Conservation (phyloP, 164 flowering plant species). For the Hamamelis virginiana region DNA sequence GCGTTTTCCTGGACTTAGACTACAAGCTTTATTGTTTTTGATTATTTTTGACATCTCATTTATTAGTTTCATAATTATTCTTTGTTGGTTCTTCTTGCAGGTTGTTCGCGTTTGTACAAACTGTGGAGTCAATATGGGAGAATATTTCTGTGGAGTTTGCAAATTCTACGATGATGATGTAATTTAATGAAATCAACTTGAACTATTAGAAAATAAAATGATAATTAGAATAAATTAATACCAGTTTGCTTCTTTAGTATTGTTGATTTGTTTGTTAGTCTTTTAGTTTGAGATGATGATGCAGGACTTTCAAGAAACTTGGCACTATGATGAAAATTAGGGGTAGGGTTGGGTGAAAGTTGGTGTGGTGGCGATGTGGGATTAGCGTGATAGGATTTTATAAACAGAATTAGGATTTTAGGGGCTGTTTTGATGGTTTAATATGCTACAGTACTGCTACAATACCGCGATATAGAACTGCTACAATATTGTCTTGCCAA, state of each 20-base stretch:
- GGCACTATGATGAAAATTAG: no score
- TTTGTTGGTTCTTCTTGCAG: slow-evolving; percentile 32
- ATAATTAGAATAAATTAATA: background rate
- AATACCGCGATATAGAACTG: no score
- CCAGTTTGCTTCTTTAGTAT: background rate
- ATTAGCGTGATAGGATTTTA: no score
- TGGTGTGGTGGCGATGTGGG: no score
- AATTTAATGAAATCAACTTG: slow-evolving; percentile 21
- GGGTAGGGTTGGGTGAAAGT: no score
- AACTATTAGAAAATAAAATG: no score
- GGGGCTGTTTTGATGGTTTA: no score
- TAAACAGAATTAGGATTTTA: no score
- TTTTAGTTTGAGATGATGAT: no score
- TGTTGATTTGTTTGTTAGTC: background rate
- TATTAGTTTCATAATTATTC: background rate
- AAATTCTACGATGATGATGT: slow-evolving; percentile 95
- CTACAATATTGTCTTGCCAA: no score
- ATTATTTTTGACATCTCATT: background rate
- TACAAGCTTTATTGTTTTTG: slow-evolving; percentile 1
- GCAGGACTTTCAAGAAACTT: no score
- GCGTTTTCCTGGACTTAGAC: slow-evolving; percentile 15
- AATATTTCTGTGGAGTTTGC: slow-evolving; percentile 85
- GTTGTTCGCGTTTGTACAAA: slow-evolving; percentile 70
- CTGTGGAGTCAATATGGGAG: slow-evolving; percentile 97
- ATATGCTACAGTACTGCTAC: no score